Percentiles rank a stretch among this genome's conserved stretches.
phyloP scores from a whole-genome alignment of 2,329 filamentous ascomycete species.

The Aspergillus sp. region DNA sequence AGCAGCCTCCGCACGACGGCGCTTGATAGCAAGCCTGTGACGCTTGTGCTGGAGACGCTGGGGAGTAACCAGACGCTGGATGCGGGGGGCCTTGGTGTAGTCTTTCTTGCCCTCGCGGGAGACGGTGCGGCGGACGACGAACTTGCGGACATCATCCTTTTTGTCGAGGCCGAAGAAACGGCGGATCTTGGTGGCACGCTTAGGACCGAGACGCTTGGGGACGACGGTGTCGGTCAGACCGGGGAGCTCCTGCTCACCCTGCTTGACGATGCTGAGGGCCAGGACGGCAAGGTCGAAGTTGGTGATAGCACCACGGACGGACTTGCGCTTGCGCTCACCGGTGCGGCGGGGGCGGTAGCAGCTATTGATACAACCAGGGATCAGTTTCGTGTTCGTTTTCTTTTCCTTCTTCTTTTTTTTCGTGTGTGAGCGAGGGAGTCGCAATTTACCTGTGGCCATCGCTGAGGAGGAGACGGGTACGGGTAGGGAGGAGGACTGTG shows the following conservation, averaged over 20 bases:
- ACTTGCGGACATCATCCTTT: constrained; percentile 99
- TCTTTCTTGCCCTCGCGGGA: constrained; percentile 92
- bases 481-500: constrained; percentile 76
- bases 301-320: constrained; percentile 94
- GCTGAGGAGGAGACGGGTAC: constrained; percentile 92
- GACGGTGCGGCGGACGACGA: constrained; percentile 98
- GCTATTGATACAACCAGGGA: constrained; percentile 28
- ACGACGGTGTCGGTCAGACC: constrained; percentile 95
- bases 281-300: constrained; percentile 91
- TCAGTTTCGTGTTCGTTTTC: constrained; percentile 5
- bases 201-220: constrained; percentile 98
- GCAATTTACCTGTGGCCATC: constrained; percentile 66
- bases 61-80: constrained; percentile 98
- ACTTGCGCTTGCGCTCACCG: constrained; percentile 99
- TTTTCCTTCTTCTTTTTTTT: neutral
- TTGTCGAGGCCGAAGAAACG: constrained; percentile 99
- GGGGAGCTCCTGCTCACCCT: constrained; percentile 88
- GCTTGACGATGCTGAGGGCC: constrained; percentile 93
- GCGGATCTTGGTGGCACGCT: constrained; percentile 99
- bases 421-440: neutral
- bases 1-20: constrained; percentile 89
- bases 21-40: constrained; percentile 95
- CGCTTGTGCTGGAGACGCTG: constrained; percentile 99
- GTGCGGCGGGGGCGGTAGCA: constrained; percentile 98
- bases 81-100: constrained; percentile 99